These are phyloP conservation scores for Dendrobium huoshanense DNA, from an alignment of 106 monocot species.

Conservation along the genomic window DNA sequence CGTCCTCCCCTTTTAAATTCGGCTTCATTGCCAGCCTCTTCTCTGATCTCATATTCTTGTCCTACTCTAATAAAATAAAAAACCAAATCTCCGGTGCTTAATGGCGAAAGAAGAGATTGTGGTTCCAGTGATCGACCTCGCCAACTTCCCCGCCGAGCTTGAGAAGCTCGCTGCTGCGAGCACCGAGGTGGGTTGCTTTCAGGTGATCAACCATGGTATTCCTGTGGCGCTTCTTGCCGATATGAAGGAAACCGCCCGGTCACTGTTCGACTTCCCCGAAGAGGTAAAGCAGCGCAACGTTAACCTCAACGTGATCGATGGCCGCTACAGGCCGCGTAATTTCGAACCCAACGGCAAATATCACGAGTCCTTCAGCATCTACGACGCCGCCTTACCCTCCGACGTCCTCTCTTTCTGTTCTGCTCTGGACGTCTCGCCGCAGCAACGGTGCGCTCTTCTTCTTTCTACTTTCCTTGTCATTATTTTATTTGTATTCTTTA, in stretches of 20 bases:
- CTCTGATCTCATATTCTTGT: too few species aligned
- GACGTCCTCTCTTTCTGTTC: constrained; percentile 48
- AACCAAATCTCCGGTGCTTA: background rate
- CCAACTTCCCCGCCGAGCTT: constrained; percentile 9
- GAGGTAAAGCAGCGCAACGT: constrained; percentile 32
- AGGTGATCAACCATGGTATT: constrained; percentile 37
- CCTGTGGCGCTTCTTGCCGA: constrained; percentile 24
- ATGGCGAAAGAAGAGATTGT: constrained; percentile 1
- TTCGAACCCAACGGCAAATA: constrained; percentile 8
- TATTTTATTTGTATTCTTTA: too few species aligned
- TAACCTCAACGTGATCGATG: constrained; percentile 26
- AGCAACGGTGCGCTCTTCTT: constrained; percentile 13
- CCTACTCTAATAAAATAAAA: too few species aligned
- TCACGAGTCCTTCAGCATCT: constrained; percentile 42
- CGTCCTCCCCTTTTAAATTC: too few species aligned
- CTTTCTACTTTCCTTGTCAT: too few species aligned
- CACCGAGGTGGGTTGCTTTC: constrained; percentile 35
- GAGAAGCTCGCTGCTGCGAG: constrained; percentile 23
- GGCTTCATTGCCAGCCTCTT: too few species aligned
- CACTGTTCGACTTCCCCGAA: constrained; percentile 40
- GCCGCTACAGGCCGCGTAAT: constrained; percentile 33
- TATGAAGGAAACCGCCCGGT: constrained; percentile 40
- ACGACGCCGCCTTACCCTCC: constrained; percentile 24
- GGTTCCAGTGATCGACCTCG: constrained; percentile 27
- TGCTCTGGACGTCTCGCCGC: constrained; percentile 21